phyloP scores from a whole-genome alignment of 2,329 filamentous ascomycete genomes.

The Botrytis deweyae region DNA sequence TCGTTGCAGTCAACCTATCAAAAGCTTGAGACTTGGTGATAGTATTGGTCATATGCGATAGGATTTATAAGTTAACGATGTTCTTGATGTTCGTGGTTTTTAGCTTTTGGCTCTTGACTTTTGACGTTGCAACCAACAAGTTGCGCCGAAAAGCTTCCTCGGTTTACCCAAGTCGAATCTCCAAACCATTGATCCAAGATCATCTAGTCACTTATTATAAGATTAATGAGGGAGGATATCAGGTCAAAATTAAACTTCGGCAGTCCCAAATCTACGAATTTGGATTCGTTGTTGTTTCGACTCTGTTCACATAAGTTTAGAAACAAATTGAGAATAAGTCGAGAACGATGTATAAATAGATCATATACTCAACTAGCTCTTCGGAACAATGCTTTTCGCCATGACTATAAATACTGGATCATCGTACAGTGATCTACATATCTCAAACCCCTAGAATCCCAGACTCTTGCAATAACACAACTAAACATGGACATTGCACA shows the following conservation, averaged over 20 bases:
- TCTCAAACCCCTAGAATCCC: neutral
- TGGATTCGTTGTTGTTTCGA: neutral
- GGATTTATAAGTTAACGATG: neutral
- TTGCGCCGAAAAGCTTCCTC: neutral
- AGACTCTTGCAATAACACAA: neutral
- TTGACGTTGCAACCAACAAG: neutral
- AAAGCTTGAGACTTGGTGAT: neutral
- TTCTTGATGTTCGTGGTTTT: neutral
- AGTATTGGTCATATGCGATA: fast-evolving
- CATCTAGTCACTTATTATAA: neutral
- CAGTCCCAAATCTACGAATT: neutral
- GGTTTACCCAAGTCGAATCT: neutral
- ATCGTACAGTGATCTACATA: neutral
- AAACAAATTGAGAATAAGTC: neutral
- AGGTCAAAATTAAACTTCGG: neutral
- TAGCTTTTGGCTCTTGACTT: neutral
- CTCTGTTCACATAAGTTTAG: neutral
- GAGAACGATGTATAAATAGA: neutral
- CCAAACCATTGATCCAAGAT: neutral
- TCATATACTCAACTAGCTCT: neutral
- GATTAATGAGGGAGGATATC: neutral
- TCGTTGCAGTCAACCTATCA: neutral
- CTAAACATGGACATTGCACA: neutral
- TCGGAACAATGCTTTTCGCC: neutral
- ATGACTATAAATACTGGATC: neutral